Percentiles rank a stretch among this genome's conserved stretches.
Conservation (phyloP, 768 basidiomycete species). For the Termitomyces sp. region DNA sequence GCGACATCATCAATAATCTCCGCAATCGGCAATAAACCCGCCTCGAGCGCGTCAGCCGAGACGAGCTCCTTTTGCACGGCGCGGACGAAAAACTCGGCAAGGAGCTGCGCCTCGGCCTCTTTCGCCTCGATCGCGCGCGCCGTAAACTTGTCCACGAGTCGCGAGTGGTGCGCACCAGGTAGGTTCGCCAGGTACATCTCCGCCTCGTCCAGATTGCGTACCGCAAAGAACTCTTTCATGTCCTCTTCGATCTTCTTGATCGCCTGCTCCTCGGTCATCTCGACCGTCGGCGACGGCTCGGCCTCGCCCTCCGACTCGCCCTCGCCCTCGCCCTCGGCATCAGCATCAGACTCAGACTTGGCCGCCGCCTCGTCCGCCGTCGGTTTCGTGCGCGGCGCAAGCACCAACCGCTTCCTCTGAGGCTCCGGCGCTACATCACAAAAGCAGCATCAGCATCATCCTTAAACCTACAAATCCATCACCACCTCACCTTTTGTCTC, state of each 20-base stretch:
- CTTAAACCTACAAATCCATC: constrained; percentile 13
- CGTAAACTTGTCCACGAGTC: constrained; percentile 73
- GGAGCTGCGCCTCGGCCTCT: constrained; percentile 72
- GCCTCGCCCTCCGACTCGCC: constrained; percentile 37
- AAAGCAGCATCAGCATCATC: neutral
- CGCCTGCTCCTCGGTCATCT: constrained; percentile 64
- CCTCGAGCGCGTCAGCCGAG: constrained; percentile 58
- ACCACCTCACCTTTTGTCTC: constrained; percentile 54
- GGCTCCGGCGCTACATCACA: constrained; percentile 20
- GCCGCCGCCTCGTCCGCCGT: neutral
- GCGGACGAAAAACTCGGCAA: constrained; percentile 74
- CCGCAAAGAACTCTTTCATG: constrained; percentile 82
- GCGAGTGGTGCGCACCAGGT: constrained; percentile 54
- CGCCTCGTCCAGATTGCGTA: constrained; percentile 82
- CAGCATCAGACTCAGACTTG: constrained; percentile 21
- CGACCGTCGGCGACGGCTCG: constrained; percentile 32
- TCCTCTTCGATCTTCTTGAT: constrained; percentile 78
- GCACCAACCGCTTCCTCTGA: neutral
- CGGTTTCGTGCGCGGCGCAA: neutral
- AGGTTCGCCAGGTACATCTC: constrained; percentile 80
- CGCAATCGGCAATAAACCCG: constrained; percentile 62
- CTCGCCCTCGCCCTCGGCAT: constrained; percentile 34
- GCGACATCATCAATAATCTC: constrained; percentile 85
- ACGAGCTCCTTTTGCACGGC: constrained; percentile 57
- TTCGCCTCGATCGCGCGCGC: constrained; percentile 75